A percentile compares a stretch with the other conserved stretches of the same genome.
Conservation (phyloP, 1,284 basidiomycete species). For the Macrocystidia cucumis region DNA sequence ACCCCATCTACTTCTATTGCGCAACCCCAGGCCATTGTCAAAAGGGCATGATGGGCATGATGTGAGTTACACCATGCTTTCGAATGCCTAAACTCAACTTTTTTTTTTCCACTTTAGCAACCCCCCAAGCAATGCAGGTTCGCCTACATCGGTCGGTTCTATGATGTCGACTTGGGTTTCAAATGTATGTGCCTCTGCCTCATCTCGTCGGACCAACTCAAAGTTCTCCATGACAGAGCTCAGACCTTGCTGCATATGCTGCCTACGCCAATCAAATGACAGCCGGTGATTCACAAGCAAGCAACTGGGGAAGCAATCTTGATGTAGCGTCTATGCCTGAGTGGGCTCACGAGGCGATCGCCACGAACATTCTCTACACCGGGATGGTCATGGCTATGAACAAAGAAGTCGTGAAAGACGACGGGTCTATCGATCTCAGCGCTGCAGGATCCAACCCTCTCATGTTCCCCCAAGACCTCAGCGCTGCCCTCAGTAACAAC, state of each 20-base stretch:
- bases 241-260: slow-evolving; percentile 48
- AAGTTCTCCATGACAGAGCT: slow-evolving; percentile 24
- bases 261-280: slow-evolving; percentile 42
- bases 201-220: slow-evolving; percentile 1
- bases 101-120: slow-evolving; percentile 30
- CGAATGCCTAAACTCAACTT: neutral
- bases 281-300: slow-evolving; percentile 35
- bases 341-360: slow-evolving; percentile 41
- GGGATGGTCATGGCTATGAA: slow-evolving; percentile 57
- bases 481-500: slow-evolving; percentile 31
- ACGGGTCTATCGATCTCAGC: slow-evolving; percentile 47
- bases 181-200: slow-evolving; percentile 27
- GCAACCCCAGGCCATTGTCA: slow-evolving; percentile 58
- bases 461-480: slow-evolving; percentile 52
- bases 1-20: slow-evolving; percentile 68
- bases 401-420: slow-evolving; percentile 40
- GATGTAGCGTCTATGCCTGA: slow-evolving; percentile 46
- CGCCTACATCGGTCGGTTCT: slow-evolving; percentile 36
- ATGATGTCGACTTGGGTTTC: slow-evolving; percentile 44
- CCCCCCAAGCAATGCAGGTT: slow-evolving; percentile 39
- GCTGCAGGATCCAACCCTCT: slow-evolving; percentile 35
- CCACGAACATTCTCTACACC: slow-evolving; percentile 56
- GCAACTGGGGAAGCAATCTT: slow-evolving; percentile 57
- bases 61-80: slow-evolving; percentile 21
- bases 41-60: slow-evolving; percentile 79